Percentiles rank a stretch among this genome's conserved stretches.
Evolutionary conservation across 2,329 filamentous ascomycete genomes (phyloP).

Genomic region (Mollisia scopiformis): DNA sequence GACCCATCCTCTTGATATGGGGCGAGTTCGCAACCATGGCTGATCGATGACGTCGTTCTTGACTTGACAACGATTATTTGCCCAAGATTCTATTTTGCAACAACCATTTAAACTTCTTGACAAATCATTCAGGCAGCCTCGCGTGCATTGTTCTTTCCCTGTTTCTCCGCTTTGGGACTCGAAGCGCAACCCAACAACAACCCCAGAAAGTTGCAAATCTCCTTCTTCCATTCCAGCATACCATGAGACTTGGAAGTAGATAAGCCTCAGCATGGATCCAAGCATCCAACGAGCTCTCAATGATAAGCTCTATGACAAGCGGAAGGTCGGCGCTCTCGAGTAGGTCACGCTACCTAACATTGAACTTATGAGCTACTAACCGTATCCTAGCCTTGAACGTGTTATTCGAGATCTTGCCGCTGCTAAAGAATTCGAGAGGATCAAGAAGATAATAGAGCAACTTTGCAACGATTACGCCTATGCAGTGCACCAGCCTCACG

Average conservation of each 20-base stretch:
- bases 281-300: constrained; percentile 89
- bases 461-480: constrained; percentile 98
- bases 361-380: constrained; percentile 27
- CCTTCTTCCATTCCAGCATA: constrained; percentile 3
- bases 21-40: no score
- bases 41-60: background rate
- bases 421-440: constrained; percentile 75
- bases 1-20: no score
- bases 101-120: no score
- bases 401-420: constrained; percentile 84
- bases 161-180: background rate
- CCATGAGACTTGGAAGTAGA: constrained; percentile 17
- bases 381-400: constrained; percentile 73
- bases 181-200: background rate
- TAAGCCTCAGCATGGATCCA: constrained; percentile 69
- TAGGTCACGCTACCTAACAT: constrained; percentile 55
- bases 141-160: constrained; percentile 5
- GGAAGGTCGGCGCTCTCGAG: constrained; percentile 96
- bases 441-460: constrained; percentile 89
- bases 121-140: background rate
- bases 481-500: constrained; percentile 94
- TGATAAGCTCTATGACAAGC: constrained; percentile 98
- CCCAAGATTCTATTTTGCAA: no score
- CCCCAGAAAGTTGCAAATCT: background rate
- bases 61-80: no score